A percentile compares a stretch with the other conserved stretches of the same genome.
Evolutionary conservation across 2,329 filamentous ascomycete genomes (phyloP).

Genomic region (Hirsutella thompsonii): DNA sequence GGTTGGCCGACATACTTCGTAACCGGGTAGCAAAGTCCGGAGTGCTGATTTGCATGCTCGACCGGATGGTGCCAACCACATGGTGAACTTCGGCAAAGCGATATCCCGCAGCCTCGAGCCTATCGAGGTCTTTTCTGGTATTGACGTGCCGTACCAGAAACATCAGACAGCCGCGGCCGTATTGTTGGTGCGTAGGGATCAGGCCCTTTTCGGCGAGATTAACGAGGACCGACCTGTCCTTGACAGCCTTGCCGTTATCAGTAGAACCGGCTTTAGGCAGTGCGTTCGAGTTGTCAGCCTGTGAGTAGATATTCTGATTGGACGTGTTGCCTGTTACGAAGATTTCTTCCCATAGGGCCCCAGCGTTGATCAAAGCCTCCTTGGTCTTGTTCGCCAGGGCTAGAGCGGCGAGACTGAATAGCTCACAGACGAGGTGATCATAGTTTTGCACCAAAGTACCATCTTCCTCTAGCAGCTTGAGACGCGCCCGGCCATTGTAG

Average conservation of each 20-base stretch:
- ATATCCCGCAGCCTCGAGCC: constrained; percentile 59
- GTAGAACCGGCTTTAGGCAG: not conserved
- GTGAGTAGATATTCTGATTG: not conserved
- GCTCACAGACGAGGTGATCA: constrained; percentile 64
- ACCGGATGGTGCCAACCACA: constrained; percentile 54
- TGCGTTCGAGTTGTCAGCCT: not conserved
- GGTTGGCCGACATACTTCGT: constrained; percentile 49
- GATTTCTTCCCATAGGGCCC: constrained; percentile 65
- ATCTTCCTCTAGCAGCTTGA: constrained; percentile 37
- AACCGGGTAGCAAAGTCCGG: constrained; percentile 49
- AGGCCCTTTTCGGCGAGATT: constrained; percentile 29
- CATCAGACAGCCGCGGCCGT: constrained; percentile 65
- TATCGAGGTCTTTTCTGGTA: constrained; percentile 42
- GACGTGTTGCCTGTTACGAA: constrained; percentile 43
- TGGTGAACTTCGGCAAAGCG: constrained; percentile 62
- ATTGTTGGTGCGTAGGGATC: constrained; percentile 14
- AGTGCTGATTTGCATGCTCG: constrained; percentile 61
- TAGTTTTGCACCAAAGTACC: constrained; percentile 54
- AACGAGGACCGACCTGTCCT: constrained; percentile 13
- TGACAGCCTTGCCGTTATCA: not conserved
- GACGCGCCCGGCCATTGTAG: constrained; percentile 19
- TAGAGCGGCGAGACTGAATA: constrained; percentile 69
- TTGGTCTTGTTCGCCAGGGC: constrained; percentile 58
- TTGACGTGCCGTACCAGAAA: constrained; percentile 60
- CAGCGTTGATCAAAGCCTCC: constrained; percentile 48